Conservation (phyloP, 2,329 filamentous ascomycete species). For the Xylariaceae sp. region DNA sequence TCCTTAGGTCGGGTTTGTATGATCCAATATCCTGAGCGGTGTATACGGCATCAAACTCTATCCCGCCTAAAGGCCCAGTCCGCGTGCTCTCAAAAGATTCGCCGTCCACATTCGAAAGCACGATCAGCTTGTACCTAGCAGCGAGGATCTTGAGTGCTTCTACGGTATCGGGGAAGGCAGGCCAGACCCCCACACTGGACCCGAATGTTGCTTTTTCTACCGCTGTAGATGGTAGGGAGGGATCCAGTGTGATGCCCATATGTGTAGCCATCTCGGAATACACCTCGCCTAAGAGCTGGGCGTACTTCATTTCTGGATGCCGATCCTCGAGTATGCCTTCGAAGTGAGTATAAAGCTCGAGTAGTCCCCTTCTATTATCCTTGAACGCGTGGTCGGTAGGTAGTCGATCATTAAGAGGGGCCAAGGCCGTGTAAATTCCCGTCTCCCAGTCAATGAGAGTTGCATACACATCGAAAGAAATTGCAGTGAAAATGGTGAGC, state of each 20-base stretch:
- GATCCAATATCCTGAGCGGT: constrained; percentile 74
- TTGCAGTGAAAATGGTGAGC: no score
- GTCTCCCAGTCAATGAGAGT: constrained; percentile 79
- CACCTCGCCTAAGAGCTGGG: constrained; percentile 57
- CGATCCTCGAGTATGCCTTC: constrained; percentile 8
- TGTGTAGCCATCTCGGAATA: constrained; percentile 53
- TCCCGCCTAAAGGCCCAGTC: constrained; percentile 53
- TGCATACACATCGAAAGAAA: constrained; percentile 80
- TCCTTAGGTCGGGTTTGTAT: constrained; percentile 71
- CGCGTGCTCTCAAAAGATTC: constrained; percentile 54
- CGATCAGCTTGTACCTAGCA: constrained; percentile 62
- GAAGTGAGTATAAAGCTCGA: constrained; percentile 45
- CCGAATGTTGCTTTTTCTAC: constrained; percentile 56
- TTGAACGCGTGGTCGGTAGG: constrained; percentile 39
- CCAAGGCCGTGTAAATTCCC: constrained; percentile 64
- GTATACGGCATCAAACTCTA: constrained; percentile 65
- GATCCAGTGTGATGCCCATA: constrained; percentile 43
- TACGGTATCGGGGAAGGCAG: constrained; percentile 63
- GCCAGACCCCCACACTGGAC: constrained; percentile 56
- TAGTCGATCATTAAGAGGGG: constrained; percentile 44
- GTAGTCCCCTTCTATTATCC: constrained; percentile 46
- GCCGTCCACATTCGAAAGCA: constrained; percentile 65
- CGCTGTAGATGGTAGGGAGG: constrained; percentile 28
- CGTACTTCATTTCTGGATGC: constrained; percentile 50
- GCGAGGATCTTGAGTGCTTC: constrained; percentile 56